Evolutionary conservation across 805 yeast genomes (phyloP).

Genomic region (Alloascoidea africana): DNA sequence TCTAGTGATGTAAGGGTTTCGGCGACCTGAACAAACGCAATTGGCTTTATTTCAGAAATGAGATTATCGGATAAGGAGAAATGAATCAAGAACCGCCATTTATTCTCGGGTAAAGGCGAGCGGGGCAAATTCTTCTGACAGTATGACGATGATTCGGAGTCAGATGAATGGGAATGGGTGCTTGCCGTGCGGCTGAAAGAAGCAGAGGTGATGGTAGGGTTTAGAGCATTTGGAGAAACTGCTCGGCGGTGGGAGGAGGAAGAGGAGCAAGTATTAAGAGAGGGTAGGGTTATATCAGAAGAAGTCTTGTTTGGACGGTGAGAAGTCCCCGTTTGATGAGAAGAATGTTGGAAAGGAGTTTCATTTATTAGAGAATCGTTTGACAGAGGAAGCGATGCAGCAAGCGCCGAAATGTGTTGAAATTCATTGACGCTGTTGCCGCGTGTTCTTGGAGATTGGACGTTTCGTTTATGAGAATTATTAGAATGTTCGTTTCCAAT

Average conservation of each 20-base stretch:
- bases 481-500: conserved; percentile 4
- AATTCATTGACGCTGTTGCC: too few relatives aligned
- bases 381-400: too few relatives aligned
- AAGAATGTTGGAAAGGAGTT: too few relatives aligned
- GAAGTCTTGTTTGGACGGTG: too few relatives aligned
- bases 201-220: conserved; percentile 4
- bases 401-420: too few relatives aligned
- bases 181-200: conserved; percentile 1
- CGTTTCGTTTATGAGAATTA: conserved; percentile 2
- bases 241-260: conserved; percentile 7
- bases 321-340: too few relatives aligned
- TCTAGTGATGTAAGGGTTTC: conserved; percentile 28
- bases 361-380: too few relatives aligned
- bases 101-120: conserved; percentile 9
- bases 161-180: conserved; percentile 7
- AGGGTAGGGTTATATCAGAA: conserved; percentile 4
- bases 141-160: conserved; percentile 12
- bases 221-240: conserved; percentile 2
- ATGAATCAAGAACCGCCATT: conserved; percentile 25
- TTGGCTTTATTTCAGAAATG: conserved; percentile 17
- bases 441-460: too few relatives aligned
- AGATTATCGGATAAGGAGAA: conserved; percentile 25
- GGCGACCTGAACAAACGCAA: conserved; percentile 17
- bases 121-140: conserved; percentile 11
- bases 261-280: conserved; percentile 6